These are phyloP conservation scores for Babesia ovata DNA, from an alignment of 169 alveolate species.

Conservation along the genomic window DNA sequence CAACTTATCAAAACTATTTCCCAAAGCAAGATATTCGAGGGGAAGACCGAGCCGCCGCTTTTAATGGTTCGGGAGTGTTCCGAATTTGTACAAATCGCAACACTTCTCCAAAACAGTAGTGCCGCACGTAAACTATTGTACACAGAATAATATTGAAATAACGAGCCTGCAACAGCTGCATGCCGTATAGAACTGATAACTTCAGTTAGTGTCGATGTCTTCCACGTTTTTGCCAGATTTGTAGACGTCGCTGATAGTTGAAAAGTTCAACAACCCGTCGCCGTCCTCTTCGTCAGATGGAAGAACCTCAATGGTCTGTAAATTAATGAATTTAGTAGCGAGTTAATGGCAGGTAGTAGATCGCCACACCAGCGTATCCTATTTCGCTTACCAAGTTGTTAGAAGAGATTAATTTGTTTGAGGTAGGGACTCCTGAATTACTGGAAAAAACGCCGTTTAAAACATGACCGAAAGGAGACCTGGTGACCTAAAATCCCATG, in stretches of 20 bases:
- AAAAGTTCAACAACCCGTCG: conserved; percentile 39
- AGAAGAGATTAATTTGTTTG: conserved; percentile 1
- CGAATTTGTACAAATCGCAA: no score
- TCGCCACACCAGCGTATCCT: neutral
- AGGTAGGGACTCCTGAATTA: neutral
- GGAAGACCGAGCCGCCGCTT: no score
- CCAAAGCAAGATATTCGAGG: no score
- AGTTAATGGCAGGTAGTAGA: neutral
- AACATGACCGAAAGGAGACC: neutral
- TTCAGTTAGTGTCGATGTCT: neutral
- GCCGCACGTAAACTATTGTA: neutral
- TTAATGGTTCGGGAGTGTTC: no score
- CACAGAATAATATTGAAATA: neutral
- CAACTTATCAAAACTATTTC: neutral
- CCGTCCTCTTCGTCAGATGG: conserved; percentile 64
- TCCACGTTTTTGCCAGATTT: conserved; percentile 39
- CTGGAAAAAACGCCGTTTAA: conserved; percentile 4
- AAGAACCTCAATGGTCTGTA: conserved; percentile 58
- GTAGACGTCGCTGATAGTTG: conserved; percentile 52
- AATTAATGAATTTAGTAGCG: neutral
- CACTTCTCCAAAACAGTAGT: neutral
- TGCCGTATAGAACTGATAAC: neutral
- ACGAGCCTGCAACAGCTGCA: no score
- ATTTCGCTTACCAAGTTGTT: conserved; percentile 8
- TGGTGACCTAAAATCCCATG: neutral